These are phyloP conservation scores for Priceomyces carsonii DNA, from an alignment of 805 yeast species.

Conservation along the genomic window DNA sequence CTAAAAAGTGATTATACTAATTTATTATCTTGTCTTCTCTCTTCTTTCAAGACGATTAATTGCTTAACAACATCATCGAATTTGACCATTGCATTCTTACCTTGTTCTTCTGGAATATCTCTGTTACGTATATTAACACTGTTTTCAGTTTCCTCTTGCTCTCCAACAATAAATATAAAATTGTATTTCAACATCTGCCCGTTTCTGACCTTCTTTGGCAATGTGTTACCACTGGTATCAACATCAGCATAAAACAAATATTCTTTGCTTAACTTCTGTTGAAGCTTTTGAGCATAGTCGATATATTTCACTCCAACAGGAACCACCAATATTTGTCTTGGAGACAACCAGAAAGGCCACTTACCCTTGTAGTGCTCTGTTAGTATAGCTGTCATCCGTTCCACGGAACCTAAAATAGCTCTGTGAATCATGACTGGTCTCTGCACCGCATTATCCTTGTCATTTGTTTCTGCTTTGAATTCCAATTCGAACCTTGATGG, in stretches of 20 bases:
- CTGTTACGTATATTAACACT: constrained; percentile 96
- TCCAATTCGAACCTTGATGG: constrained; percentile 92
- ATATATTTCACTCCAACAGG: constrained; percentile 95
- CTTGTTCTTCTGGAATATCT: constrained; percentile 90
- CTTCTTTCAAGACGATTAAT: constrained; percentile 65
- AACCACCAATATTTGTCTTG: constrained; percentile 93
- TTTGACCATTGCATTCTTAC: constrained; percentile 81
- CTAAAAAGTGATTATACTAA: too few relatives aligned
- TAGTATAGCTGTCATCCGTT: constrained; percentile 98
- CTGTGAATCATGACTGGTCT: constrained; percentile 99
- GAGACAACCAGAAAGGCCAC: constrained; percentile 99
- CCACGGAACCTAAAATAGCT: constrained; percentile 97
- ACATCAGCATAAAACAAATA: constrained; percentile 90
- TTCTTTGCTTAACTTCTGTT: constrained; percentile 58
- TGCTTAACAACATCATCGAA: constrained; percentile 72
- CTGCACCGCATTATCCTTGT: constrained; percentile 53
- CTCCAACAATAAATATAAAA: constrained; percentile 96
- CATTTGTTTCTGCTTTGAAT: constrained; percentile 67
- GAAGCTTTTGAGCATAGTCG: constrained; percentile 85
- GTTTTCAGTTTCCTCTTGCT: constrained; percentile 75
- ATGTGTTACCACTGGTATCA: constrained; percentile 91
- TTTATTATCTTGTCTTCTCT: constrained; percentile 72
- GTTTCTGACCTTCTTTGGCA: constrained; percentile 96
- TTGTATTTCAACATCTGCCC: constrained; percentile 95
- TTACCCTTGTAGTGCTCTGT: constrained; percentile 98